Percentiles rank a stretch among this genome's conserved stretches.
These are phyloP conservation scores for Arachnomyces sp. DNA, from an alignment of 2,329 filamentous ascomycete species.

Conservation along the genomic window DNA sequence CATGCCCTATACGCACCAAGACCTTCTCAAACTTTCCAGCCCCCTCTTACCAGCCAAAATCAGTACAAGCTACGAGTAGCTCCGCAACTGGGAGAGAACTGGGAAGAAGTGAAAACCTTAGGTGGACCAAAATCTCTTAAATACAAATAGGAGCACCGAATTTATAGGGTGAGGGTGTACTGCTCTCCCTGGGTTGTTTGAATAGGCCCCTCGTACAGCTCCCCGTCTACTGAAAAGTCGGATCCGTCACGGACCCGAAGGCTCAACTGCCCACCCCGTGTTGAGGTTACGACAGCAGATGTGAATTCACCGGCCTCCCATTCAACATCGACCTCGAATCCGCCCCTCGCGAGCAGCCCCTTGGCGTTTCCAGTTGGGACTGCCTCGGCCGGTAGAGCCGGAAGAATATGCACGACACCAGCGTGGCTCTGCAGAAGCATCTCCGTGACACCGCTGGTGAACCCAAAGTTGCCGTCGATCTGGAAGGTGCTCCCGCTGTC, in stretches of 20 bases:
- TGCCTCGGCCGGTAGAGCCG: conserved; percentile 23
- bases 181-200: conserved; percentile 8
- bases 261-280: neutral
- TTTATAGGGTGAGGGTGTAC: too few species aligned
- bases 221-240: conserved; percentile 9
- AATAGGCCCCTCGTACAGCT: conserved; percentile 6
- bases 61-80: too few species aligned
- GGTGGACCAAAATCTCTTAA: too few species aligned
- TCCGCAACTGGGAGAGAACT: too few species aligned
- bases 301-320: conserved; percentile 17
- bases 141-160: too few species aligned
- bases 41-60: too few species aligned
- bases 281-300: neutral
- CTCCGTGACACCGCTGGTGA: conserved; percentile 36
- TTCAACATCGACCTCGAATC: conserved; percentile 26
- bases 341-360: conserved; percentile 27
- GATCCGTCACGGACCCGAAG: neutral
- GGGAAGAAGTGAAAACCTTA: too few species aligned
- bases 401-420: conserved; percentile 26
- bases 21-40: too few species aligned
- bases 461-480: conserved; percentile 43
- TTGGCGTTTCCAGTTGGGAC: conserved; percentile 24
- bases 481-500: conserved; percentile 34
- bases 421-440: conserved; percentile 34
- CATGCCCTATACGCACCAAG: too few species aligned